Evolutionary conservation across 2,329 filamentous ascomycete genomes (phyloP), one percentile per base, ranked within the genome.

Genomic region (Myriosclerotinia duriaeana): DNA sequence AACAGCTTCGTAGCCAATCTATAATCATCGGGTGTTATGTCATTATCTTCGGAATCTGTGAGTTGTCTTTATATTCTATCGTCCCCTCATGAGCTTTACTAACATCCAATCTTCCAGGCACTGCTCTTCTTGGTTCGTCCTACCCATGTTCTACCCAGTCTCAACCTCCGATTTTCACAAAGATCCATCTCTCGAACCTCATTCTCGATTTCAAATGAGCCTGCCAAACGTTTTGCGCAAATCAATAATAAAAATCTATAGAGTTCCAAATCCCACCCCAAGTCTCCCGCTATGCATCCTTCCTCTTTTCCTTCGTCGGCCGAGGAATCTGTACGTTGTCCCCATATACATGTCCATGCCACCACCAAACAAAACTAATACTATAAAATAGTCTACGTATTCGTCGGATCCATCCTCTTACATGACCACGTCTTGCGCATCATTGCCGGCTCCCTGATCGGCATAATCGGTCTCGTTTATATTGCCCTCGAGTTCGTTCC

Each of bases 261-360:
- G 95, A 99, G 80, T 96, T 98, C 82, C 90, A 97, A 80, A 94
- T 97, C 74, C 94, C 95, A 61, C 92, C 93, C 68, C 93, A 97
- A 78, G 85, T 97, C 65, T 90, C 93, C 67, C 89, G 92, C 80
- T 97, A 98, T 82, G 94, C 93, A 65, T 96, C 92, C 14, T 99
- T 99, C 84, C 89, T 98, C 80, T 98, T 98, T 84, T 96, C 92
- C 67, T 98, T 99, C 84, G 81, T 98, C 73, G 95, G 95, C 69
- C 93, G 95, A 77, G 95, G 95, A 80, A 84, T 92, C 78, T 98
- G 93, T 97, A 87, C 81, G 92, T 88, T 20, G 48, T 8, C 46
- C 30, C 61, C 26, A 46, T 11, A 58, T 26, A 20, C 26, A 34
- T 34, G 30, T 11, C 40, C 61, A 44, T 64, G 50, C 30, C 30